These are phyloP conservation scores for Spergularia marina DNA, from an alignment of 148 eudicot species.

Conservation along the genomic window DNA sequence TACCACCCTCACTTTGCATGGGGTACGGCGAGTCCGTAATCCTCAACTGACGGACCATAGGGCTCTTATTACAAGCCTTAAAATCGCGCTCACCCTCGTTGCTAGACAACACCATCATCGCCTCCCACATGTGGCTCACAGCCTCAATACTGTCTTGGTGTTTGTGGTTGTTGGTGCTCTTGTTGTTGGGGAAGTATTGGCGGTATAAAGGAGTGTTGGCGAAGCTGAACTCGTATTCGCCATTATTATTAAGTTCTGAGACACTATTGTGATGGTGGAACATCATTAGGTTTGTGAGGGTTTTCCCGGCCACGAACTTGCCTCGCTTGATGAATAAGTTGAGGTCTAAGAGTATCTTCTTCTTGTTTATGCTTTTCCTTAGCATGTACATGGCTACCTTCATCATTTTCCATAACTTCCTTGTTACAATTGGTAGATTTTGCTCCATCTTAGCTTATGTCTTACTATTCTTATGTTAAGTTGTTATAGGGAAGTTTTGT, in stretches of 20 bases:
- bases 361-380: slow-evolving; percentile 52
- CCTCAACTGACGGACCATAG: slow-evolving; percentile 49
- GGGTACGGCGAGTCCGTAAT: slow-evolving; percentile 72
- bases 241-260: neutral
- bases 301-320: slow-evolving; percentile 20
- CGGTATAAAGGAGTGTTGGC: slow-evolving; percentile 51
- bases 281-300: slow-evolving; percentile 24
- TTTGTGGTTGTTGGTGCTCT: neutral
- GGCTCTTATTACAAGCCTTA: slow-evolving; percentile 32
- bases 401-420: slow-evolving; percentile 39
- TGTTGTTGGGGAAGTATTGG: slow-evolving; percentile 24
- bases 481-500: neutral
- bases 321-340: slow-evolving; percentile 31
- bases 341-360: slow-evolving; percentile 45
- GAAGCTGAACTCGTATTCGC: slow-evolving; percentile 81
- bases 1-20: slow-evolving; percentile 35
- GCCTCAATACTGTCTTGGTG: slow-evolving; percentile 9
- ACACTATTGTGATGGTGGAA: slow-evolving; percentile 16
- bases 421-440: slow-evolving; percentile 42
- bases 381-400: slow-evolving; percentile 47
- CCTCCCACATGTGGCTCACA: slow-evolving; percentile 32
- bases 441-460: slow-evolving; percentile 39
- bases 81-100: slow-evolving; percentile 13
- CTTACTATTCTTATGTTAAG: neutral
- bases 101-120: slow-evolving; percentile 34